Percentiles rank a stretch among this genome's conserved stretches.
Evolutionary conservation across 2,329 filamentous ascomycete species (phyloP).

Genomic region (Pyricularia sp.): DNA sequence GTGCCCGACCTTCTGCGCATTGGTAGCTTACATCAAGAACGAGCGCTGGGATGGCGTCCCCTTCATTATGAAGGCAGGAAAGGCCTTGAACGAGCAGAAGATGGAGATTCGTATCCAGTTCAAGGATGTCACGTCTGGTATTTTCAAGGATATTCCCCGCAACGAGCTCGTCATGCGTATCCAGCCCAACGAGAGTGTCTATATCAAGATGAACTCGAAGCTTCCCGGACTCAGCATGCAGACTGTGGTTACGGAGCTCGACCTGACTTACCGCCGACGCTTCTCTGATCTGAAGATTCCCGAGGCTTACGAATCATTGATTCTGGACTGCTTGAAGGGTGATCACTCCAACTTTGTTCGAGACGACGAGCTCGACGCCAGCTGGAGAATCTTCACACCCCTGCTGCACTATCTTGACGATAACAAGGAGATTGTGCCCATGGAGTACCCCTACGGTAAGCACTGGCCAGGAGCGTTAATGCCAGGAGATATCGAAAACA

Average conservation of each 20-base stretch:
- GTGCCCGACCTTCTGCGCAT: constrained; percentile 95
- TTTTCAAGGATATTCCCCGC: constrained; percentile 98
- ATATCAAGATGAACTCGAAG: constrained; percentile 99
- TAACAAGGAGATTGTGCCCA: constrained; percentile 98
- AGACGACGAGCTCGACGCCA: constrained; percentile 93
- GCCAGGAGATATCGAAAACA: constrained; percentile 3
- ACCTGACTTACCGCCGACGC: constrained; percentile 92
- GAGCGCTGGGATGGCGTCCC: constrained; percentile 98
- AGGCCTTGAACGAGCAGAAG: constrained; percentile 98
- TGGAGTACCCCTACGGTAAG: constrained; percentile 99
- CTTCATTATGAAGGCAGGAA: constrained; percentile 98
- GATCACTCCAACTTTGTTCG: constrained; percentile 99
- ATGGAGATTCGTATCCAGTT: constrained; percentile 98
- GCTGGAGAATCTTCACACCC: constrained; percentile 97
- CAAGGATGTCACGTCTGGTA: constrained; percentile 98
- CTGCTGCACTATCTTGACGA: constrained; percentile 97
- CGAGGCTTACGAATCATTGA: constrained; percentile 96
- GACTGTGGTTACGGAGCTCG: constrained; percentile 95
- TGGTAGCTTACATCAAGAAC: constrained; percentile 98
- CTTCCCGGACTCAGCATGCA: constrained; percentile 98
- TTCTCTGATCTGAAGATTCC: constrained; percentile 99
- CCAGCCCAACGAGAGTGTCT: constrained; percentile 98
- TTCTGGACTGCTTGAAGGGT: constrained; percentile 94
- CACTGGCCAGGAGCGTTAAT: constrained; percentile 9
- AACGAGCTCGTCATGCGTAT: constrained; percentile 99